Evolutionary conservation across 2,329 filamentous ascomycete species (phyloP).

Genomic region (Curvularia spicifera): DNA sequence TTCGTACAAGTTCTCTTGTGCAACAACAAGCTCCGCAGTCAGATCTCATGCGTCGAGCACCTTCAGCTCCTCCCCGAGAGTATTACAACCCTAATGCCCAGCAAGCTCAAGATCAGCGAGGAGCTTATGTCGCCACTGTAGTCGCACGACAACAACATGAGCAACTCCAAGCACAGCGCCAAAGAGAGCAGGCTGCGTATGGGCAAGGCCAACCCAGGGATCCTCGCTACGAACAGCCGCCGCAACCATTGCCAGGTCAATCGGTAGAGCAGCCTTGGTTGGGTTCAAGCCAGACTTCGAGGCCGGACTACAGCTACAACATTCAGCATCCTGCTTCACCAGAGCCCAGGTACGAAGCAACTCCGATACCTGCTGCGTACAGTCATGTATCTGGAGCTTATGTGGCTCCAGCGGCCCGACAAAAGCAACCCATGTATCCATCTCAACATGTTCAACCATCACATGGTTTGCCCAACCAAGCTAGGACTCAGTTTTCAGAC

Average conservation of each 20-base stretch:
- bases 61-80: conserved; percentile 26
- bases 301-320: conserved; percentile 21
- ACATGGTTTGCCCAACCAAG: conserved; percentile 18
- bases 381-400: conserved; percentile 43
- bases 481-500: conserved; percentile 36
- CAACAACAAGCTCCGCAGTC: conserved; percentile 5
- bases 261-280: conserved; percentile 9
- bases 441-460: conserved; percentile 16
- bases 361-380: conserved; percentile 47
- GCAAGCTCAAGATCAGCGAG: conserved; percentile 17
- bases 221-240: conserved; percentile 13
- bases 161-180: conserved; percentile 5
- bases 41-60: conserved; percentile 21
- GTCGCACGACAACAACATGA: conserved; percentile 22
- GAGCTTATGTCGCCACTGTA: conserved; percentile 26
- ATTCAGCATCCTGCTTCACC: conserved; percentile 20
- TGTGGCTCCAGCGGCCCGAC: conserved; percentile 31
- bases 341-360: conserved; percentile 46
- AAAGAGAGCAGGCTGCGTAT: conserved; percentile 6
- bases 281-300: conserved; percentile 25
- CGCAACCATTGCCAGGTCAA: conserved; percentile 3
- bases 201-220: conserved; percentile 6
- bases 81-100: conserved; percentile 34
- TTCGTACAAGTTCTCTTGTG: conserved; percentile 5
- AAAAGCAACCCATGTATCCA: conserved; percentile 22